These are phyloP conservation scores for Chimonanthus praecox DNA, from an alignment of 164 flowering plant genomes.

Conservation along the genomic window DNA sequence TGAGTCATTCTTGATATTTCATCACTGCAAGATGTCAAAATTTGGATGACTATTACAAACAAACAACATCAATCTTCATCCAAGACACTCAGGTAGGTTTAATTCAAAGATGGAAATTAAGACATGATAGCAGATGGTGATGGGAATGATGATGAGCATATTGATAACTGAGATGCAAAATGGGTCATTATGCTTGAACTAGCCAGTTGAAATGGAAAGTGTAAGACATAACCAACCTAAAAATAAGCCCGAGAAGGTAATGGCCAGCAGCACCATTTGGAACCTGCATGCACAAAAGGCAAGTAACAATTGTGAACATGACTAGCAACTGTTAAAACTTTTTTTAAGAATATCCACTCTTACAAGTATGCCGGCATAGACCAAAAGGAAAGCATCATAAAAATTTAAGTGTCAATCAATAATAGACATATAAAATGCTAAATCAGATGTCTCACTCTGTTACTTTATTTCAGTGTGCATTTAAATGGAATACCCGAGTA, in stretches of 20 bases:
- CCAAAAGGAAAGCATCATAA: background rate
- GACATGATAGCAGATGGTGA: background rate
- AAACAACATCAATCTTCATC: background rate
- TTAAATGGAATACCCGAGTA: background rate
- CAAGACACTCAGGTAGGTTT: background rate
- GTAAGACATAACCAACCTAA: constrained; percentile 46
- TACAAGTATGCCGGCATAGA: background rate
- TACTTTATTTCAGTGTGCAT: background rate
- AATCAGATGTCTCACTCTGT: background rate
- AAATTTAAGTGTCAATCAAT: background rate
- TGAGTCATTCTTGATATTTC: no score
- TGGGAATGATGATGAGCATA: background rate
- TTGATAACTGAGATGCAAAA: background rate
- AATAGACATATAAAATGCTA: background rate
- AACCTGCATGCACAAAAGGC: constrained; percentile 45
- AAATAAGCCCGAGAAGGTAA: constrained; percentile 92
- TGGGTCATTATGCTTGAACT: background rate
- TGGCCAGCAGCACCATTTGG: constrained; percentile 99
- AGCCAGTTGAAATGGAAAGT: background rate
- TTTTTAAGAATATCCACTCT: no score
- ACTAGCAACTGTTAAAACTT: background rate
- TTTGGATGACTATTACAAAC: no score
- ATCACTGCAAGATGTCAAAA: no score
- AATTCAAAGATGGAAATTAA: background rate
- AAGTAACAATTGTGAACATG: background rate